These are phyloP conservation scores for Berkeleyomyces rouxiae DNA, from an alignment of 2,329 filamentous ascomycete species.

Conservation along the genomic window DNA sequence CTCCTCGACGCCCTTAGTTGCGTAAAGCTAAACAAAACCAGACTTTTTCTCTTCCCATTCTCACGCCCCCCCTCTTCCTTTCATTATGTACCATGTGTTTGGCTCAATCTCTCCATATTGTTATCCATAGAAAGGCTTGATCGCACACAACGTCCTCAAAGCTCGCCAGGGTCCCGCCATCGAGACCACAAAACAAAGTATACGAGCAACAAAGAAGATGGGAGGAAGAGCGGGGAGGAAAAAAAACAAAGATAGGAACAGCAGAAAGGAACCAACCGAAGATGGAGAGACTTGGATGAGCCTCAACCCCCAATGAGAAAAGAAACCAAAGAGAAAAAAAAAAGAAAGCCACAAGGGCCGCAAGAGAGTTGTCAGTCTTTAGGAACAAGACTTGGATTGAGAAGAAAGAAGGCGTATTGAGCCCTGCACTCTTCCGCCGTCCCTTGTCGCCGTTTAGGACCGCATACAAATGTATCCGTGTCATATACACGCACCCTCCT, in stretches of 20 bases:
- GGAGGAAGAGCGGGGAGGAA: not conserved
- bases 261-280: not conserved
- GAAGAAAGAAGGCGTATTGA: not conserved
- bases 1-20: constrained; percentile 13
- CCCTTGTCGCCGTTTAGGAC: not conserved
- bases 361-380: not conserved
- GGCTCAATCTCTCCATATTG: not conserved
- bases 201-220: not conserved
- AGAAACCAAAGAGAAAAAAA: not conserved
- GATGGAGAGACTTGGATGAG: not conserved
- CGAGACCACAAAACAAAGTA: not conserved
- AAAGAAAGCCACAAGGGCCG: not conserved
- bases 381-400: not conserved
- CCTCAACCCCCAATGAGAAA: not conserved
- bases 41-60: constrained; percentile 7
- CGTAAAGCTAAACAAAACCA: constrained; percentile 11
- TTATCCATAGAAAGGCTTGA: not conserved
- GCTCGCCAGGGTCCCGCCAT: not conserved
- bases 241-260: not conserved
- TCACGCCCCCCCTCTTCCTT: not conserved
- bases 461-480: not conserved
- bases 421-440: not conserved
- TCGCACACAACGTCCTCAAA: not conserved
- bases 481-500: not conserved
- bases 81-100: not conserved